Conservation (phyloP, 2,329 filamentous ascomycete species). For the Trichoderma lentiforme region DNA sequence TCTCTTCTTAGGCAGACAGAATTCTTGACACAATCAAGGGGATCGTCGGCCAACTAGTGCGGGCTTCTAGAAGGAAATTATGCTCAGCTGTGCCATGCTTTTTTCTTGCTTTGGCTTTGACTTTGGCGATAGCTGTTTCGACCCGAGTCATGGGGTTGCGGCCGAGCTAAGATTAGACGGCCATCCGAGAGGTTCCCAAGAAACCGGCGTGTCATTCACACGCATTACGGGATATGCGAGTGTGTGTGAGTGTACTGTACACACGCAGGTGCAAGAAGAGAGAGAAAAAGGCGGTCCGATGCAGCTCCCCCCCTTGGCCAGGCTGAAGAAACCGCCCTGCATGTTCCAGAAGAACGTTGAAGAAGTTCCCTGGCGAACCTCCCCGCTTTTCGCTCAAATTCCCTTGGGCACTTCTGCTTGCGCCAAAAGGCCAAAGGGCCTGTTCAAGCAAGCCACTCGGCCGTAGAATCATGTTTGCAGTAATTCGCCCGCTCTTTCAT, state of each 20-base stretch:
- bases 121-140: not conserved
- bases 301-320: not conserved
- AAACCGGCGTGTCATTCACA: not conserved
- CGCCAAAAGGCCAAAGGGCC: not conserved
- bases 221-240: not conserved
- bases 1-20: not conserved
- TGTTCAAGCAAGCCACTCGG: not conserved
- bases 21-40: not conserved
- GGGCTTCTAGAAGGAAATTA: slow-evolving; percentile 6
- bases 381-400: not conserved
- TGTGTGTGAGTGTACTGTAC: not conserved
- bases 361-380: not conserved
- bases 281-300: slow-evolving; percentile 3
- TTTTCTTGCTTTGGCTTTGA: not conserved
- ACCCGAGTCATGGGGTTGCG: slow-evolving; percentile 2
- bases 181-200: not conserved
- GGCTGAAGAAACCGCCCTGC: slow-evolving; percentile 16
- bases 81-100: not conserved
- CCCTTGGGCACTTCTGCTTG: not conserved
- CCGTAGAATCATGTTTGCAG: not conserved
- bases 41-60: not conserved
- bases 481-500: not conserved
- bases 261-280: not conserved
- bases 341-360: slow-evolving; percentile 11
- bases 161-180: not conserved